Percentiles rank a stretch among this genome's conserved stretches.
phyloP scores from a whole-genome alignment of 2,329 filamentous ascomycete genomes.

The Talaromyces sp. region DNA sequence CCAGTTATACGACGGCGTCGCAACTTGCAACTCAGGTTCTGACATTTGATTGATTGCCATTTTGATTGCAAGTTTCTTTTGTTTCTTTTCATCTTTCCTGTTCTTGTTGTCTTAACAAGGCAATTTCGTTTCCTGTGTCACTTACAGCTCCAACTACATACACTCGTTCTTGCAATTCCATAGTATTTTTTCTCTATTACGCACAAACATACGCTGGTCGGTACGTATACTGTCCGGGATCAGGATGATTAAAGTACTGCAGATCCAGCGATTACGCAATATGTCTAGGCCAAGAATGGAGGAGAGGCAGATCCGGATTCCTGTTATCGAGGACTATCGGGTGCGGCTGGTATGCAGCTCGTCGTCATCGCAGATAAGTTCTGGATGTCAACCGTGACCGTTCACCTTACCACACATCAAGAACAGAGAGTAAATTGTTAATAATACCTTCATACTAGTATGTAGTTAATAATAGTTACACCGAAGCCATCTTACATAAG shows the following conservation, averaged over 20 bases:
- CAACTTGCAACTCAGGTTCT: not conserved
- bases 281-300: not conserved
- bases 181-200: not conserved
- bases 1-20: not conserved
- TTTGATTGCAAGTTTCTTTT: not conserved
- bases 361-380: not conserved
- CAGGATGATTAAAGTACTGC: not conserved
- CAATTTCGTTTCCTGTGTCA: slow-evolving; percentile 14
- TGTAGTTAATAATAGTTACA: no score
- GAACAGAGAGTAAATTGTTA: no score
- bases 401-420: no score
- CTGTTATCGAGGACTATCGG: not conserved
- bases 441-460: no score
- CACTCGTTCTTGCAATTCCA: not conserved
- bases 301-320: not conserved
- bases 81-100: slow-evolving; percentile 2
- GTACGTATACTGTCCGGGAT: no score
- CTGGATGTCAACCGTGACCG: no score
- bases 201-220: not conserved
- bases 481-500: not conserved
- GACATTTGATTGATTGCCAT: not conserved
- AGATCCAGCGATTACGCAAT: not conserved
- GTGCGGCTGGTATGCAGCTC: not conserved
- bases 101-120: slow-evolving; percentile 13
- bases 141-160: slow-evolving; percentile 12